A percentile compares a stretch with the other conserved stretches of the same genome.
Evolutionary conservation across 2,329 filamentous ascomycete species (phyloP).

Genomic region (Botrytis deweyae): DNA sequence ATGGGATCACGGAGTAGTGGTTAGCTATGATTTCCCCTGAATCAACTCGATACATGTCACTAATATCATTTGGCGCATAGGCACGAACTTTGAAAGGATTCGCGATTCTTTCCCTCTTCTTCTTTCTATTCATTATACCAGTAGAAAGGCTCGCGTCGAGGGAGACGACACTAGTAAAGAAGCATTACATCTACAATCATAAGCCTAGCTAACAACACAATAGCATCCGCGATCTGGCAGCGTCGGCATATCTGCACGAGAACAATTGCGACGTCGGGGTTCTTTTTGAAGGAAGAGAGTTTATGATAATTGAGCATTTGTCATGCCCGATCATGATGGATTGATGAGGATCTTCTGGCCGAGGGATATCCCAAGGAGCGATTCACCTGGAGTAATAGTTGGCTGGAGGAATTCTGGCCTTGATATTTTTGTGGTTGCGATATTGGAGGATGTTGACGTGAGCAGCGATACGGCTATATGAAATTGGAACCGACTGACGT

Average conservation of each 20-base stretch:
- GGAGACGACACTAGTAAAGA: conserved; percentile 75
- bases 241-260: conserved; percentile 86
- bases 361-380: conserved; percentile 72
- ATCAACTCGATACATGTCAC: neutral
- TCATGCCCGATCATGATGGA: conserved; percentile 75
- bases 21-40: conserved; percentile 43
- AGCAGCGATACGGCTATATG: conserved; percentile 38
- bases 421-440: conserved; percentile 85
- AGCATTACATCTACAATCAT: conserved; percentile 28
- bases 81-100: conserved; percentile 85
- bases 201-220: conserved; percentile 32
- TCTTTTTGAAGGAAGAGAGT: conserved; percentile 68
- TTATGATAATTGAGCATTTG: conserved; percentile 37
- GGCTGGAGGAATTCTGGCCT: conserved; percentile 93
- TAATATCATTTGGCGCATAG: conserved; percentile 46
- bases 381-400: conserved; percentile 79
- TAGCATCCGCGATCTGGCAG: conserved; percentile 80
- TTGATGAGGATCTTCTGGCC: conserved; percentile 99
- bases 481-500: conserved; percentile 32
- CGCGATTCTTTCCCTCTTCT: conserved; percentile 76
- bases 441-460: conserved; percentile 89
- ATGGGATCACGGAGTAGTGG: conserved; percentile 97
- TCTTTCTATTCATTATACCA: conserved; percentile 80
- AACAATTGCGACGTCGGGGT: conserved; percentile 89
- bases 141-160: conserved; percentile 77